Base-by-base conservation (phyloP, 345 rosid species). In the Camelina sativa region DNA sequence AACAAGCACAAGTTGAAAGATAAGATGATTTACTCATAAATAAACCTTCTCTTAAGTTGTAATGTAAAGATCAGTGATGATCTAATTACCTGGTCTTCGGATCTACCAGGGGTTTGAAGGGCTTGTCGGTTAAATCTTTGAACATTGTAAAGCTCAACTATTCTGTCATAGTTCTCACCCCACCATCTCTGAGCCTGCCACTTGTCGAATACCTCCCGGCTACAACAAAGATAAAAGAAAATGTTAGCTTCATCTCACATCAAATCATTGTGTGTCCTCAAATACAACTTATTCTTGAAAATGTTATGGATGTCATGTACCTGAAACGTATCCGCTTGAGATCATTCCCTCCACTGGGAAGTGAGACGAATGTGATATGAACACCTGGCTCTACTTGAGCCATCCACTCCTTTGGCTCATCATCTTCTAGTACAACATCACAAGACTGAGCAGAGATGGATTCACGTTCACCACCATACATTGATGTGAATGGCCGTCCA, bases 101-200 rank as follows among this genome's bases (percentile, higher is more conserved):
- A 88, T 84, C 98, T 83, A 32, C 90, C 80, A 25, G 99, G 96
- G 44, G 96, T 88, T 73, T 90, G 82, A 65, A 95, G 90, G 30
- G 99, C 97, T 77, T 92, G 98, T 1, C 94, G 90, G 51, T 95
- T 95, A 71, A 95, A 95, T 84, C 98, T 92, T 71, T 92, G 98
- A 50, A 95, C 99, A 78, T 95, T 92, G 78, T 95, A 95, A 32
- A 95, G 96, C 83, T 92, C 99, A 90, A 90, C 94, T 81, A 95
- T 92, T 75, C 96, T 82, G 56, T 95, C 98, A 5, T 85, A 95
- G 65, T 95, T 95, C 86, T 95, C 98, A 13, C 89, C 97, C 99
- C 99, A 95, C 99, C 99, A 95, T 50, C 89, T 75, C 84, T 95
- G 99, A 2, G 99, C 99, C 80, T 95, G 96, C 96, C 94, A 95